Evolutionary conservation across 208 protist species (phyloP).

Genomic region (Trypanosoma theileri): DNA sequence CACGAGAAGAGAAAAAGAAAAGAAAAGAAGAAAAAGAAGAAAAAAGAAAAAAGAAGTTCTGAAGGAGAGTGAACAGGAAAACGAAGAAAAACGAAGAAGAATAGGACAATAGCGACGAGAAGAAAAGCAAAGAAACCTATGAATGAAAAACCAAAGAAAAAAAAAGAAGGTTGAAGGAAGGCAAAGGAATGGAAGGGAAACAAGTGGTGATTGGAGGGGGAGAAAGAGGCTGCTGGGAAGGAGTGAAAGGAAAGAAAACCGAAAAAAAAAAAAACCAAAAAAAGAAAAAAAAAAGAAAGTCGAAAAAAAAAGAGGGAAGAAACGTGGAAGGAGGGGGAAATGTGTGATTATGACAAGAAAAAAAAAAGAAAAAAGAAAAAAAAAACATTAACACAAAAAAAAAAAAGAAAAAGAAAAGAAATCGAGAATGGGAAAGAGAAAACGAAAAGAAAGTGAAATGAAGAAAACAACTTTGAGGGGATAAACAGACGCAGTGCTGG

Average conservation of each 20-base stretch:
- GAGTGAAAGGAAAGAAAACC: background rate
- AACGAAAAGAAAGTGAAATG: too few relatives aligned
- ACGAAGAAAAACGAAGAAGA: background rate
- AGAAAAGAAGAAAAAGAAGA: background rate
- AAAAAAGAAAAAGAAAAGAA: background rate
- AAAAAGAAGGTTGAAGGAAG: background rate
- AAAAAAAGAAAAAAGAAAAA: background rate
- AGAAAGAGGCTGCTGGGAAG: background rate
- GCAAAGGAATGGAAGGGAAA: background rate
- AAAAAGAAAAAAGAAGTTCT: constrained; percentile 6
- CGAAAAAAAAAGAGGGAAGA: background rate
- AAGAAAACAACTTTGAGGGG: too few relatives aligned
- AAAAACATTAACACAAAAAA: background rate
- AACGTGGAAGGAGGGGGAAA: background rate
- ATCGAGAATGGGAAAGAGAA: background rate
- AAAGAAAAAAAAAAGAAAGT: constrained; percentile 5
- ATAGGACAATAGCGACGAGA: background rate
- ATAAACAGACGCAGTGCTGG: too few relatives aligned
- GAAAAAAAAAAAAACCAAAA: background rate
- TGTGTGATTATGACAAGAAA: background rate
- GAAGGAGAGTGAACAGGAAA: too few relatives aligned
- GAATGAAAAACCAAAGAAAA: background rate
- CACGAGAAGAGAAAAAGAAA: constrained; percentile 4
- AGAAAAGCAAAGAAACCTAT: constrained; percentile 13
- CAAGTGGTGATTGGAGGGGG: background rate